Conservation (phyloP, 2,329 filamentous ascomycete genomes). For the Davidsoniella neocaledoniae region DNA sequence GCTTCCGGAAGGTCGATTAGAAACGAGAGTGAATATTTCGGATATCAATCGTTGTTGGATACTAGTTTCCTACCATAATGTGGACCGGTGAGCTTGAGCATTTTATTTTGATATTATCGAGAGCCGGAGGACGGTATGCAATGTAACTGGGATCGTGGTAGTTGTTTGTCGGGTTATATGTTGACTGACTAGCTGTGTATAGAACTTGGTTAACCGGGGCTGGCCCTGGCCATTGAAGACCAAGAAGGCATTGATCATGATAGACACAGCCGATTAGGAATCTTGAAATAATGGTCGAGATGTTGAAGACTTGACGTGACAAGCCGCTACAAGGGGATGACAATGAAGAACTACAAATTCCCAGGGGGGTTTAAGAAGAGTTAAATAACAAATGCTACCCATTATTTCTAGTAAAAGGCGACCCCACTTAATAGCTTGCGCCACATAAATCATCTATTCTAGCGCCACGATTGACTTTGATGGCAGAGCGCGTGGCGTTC, state of each 20-base stretch:
- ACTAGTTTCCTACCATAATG: constrained; percentile 59
- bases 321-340: too few species aligned
- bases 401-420: too few species aligned
- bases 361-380: background rate
- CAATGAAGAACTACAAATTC: background rate
- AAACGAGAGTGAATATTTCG: constrained; percentile 92
- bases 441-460: background rate
- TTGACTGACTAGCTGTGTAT: constrained; percentile 67
- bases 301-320: too few species aligned
- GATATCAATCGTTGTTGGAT: constrained; percentile 93
- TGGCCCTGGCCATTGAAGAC: constrained; percentile 99
- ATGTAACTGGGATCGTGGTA: background rate
- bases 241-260: constrained; percentile 95
- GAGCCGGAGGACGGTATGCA: background rate
- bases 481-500: background rate
- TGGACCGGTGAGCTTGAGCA: background rate
- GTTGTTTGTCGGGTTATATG: background rate
- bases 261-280: constrained; percentile 12
- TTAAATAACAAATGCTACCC: too few species aligned
- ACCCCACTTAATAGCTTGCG: background rate
- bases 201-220: constrained; percentile 93
- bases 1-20: constrained; percentile 74
- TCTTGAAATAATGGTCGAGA: too few species aligned
- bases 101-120: background rate
- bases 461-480: background rate